A percentile compares a stretch with the other conserved stretches of the same genome.
phyloP scores from a whole-genome alignment of 306 rosid genomes.

The Malus orientalis region DNA sequence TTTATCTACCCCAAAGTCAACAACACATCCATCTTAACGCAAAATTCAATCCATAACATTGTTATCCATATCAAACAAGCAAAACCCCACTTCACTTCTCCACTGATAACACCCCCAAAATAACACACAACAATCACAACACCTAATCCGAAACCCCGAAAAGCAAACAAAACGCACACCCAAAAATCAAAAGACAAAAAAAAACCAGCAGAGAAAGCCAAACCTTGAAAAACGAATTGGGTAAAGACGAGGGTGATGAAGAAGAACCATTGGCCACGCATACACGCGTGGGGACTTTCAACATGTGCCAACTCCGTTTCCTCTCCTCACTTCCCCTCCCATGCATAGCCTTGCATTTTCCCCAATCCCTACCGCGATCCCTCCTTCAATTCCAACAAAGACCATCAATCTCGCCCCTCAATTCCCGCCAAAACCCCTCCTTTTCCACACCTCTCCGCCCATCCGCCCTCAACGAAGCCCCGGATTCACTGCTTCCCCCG shows the following conservation, averaged over 20 bases:
- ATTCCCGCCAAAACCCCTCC: neutral
- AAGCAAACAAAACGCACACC: neutral
- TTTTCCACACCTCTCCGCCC: neutral
- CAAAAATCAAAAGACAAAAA: neutral
- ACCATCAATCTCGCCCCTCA: constrained; percentile 35
- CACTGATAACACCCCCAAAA: neutral
- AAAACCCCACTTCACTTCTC: neutral
- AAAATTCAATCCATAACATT: neutral
- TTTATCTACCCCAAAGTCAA: neutral
- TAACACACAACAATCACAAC: neutral
- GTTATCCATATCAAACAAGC: neutral
- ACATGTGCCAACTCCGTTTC: constrained; percentile 59
- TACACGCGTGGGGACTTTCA: constrained; percentile 44
- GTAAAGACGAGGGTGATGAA: constrained; percentile 33
- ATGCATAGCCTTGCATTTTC: constrained; percentile 79
- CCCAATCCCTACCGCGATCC: constrained; percentile 46
- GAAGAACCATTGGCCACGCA: constrained; percentile 40
- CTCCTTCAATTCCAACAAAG: constrained; percentile 26
- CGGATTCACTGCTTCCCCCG: constrained; percentile 11
- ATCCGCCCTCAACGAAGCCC: constrained; percentile 19
- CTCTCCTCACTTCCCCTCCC: constrained; percentile 49
- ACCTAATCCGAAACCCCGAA: neutral
- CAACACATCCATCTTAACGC: neutral
- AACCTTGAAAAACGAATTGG: constrained; percentile 54
- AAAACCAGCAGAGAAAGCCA: neutral